Base-by-base conservation (phyloP, 306 rosid genomes). In the Quercus parvula region DNA sequence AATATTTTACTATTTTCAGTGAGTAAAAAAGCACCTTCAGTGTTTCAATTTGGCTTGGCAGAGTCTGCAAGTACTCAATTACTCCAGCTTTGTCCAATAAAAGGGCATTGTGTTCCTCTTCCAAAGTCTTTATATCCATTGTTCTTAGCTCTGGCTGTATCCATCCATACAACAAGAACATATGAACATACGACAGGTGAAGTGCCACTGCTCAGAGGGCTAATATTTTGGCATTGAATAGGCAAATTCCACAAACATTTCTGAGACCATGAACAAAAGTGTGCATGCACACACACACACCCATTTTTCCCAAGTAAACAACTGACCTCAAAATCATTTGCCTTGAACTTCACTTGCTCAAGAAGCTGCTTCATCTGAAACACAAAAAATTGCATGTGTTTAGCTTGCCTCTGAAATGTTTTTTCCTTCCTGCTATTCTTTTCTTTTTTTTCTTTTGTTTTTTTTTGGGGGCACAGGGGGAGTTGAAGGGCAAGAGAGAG, bases 51-150 rank as follows among this genome's bases (percentile, higher is more conserved):
- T 89, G 94, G 77, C 83, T 86, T 78, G 85, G 90, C 71, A 91
- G 87, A 80, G 94, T 87, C 76, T 81, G 87, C 81, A 90, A 84
- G 84, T 88, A 92, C 75, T 90, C 94, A 10, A 87, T 81, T 89
- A 89, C 97, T 78, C 92, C 92, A 41, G 85, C 90, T 81, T 81
- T 87, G 84, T 92, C 97, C 25, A 89, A 84, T 78, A 85, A 70
- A 78, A 92, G 87, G 68, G 90, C 92, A 24, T 85, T 79, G 85
- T 79, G 87, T 83, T 91, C 97, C 79, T 88, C 94, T 86, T 91
- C 92, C 87, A 92, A 83, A 52, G 86, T 82, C 54, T 86, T 76
- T 78, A 84, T 41, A 77, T 88, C 92, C 85, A 89, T 87, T 56
- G 73, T 88, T 81, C 83, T 86, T 64, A 93, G 79, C 83, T 87